Base-by-base conservation (phyloP, 352 stramenopile genomes). In the Phytopythium ostracodes region DNA sequence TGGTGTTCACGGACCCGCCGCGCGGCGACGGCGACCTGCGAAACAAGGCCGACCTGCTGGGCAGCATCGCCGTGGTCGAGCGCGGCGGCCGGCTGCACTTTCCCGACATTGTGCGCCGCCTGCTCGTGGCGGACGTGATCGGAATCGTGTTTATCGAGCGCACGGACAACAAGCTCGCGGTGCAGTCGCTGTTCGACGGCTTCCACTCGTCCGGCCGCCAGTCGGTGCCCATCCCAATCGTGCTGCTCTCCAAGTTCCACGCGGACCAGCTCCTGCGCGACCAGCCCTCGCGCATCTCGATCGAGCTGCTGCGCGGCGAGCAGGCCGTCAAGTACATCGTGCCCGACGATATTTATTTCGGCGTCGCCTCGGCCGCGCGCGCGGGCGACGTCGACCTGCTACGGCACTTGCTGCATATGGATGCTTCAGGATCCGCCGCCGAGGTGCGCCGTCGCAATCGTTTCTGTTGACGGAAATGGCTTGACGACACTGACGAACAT, bases 131-230 rank as follows among this genome's bases (percentile, higher is more conserved):
- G 0, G 86, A 84, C 2, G 84, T 87, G 38, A 68, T 75, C 18
- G 86, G 81, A 20, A 89, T 87, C 61, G 78, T 95, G 27, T 93
- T 95, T 61, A 77, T 95, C 50, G 86, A 95, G 66, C 71, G 71
- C 38, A 72, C 66, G 36, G 74, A 79, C 38, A 87, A 78, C 46
- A 79, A 77, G 15, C 70, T 73, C 10, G 75, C 73, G 56, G 87
- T 76, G 46, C 81, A 91, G 46, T 87, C 81, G 60, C 76, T 95
- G 10, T 95, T 95, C 60, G 86, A 95, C 59, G 86, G 86, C 50
- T 95, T 93, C 62, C 86, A 95, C 70, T 95, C 86, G 58, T 95
- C 86, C 1, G 86, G 86, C 14, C 71, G 86, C 18, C 86, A 95
- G 57, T 64, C 66, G 0, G 83, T 93, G 25, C 71, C 78, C 2